Conservation (phyloP, 2,329 filamentous ascomycete species). For the Clonostachys sp. region DNA sequence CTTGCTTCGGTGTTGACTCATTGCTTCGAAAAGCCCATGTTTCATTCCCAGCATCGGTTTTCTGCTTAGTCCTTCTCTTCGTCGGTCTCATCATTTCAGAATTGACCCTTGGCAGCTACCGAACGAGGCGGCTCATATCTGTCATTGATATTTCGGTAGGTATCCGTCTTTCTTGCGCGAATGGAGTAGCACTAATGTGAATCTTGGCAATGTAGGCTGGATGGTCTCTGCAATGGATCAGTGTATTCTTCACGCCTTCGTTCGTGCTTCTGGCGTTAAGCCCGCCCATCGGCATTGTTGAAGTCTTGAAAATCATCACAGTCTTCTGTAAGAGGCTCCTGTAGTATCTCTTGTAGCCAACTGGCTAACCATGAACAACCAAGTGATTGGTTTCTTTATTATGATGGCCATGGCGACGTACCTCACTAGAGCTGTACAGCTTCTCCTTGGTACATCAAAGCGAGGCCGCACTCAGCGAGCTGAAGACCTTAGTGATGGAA, state of each 20-base stretch:
- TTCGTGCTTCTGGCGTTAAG: slow-evolving; percentile 56
- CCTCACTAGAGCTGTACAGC: slow-evolving; percentile 47
- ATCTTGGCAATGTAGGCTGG: slow-evolving; percentile 32
- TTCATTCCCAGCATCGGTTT: slow-evolving; percentile 56
- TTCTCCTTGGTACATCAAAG: slow-evolving; percentile 46
- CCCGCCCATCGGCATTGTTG: slow-evolving; percentile 43
- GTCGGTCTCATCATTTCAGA: slow-evolving; percentile 41
- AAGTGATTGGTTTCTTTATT: slow-evolving; percentile 50
- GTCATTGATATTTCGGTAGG: slow-evolving; percentile 49
- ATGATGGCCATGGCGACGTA: slow-evolving; percentile 49
- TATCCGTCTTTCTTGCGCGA: background rate
- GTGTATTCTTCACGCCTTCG: slow-evolving; percentile 52
- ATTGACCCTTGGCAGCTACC: slow-evolving; percentile 37
- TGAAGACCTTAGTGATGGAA: slow-evolving; percentile 43
- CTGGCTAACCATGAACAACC: background rate
- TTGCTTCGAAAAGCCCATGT: slow-evolving; percentile 39
- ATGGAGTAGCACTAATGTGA: background rate
- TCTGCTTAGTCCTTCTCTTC: slow-evolving; percentile 51
- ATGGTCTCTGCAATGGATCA: slow-evolving; percentile 55
- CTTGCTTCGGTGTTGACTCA: slow-evolving; percentile 37
- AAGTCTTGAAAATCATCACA: slow-evolving; percentile 54
- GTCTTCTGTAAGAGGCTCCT: slow-evolving; percentile 44
- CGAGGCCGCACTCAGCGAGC: slow-evolving; percentile 43
- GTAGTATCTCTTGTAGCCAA: background rate
- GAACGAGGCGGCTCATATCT: slow-evolving; percentile 39